These are phyloP conservation scores for Alloteropsis semialata DNA, from an alignment of 176 grass and related monocot species.

Conservation along the genomic window DNA sequence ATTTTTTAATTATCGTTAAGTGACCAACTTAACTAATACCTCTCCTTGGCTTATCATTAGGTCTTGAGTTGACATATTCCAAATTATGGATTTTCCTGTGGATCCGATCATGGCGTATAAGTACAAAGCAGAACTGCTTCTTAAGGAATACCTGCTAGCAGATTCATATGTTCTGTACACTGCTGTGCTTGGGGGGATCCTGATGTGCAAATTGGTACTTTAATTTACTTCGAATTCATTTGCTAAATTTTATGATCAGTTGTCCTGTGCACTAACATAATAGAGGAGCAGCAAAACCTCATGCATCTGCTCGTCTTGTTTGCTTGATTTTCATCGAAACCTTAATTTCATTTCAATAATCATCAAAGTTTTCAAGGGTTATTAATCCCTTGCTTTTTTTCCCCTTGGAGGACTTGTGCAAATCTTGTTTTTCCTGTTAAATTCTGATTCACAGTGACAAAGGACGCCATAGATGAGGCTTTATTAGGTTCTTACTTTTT, in stretches of 20 bases:
- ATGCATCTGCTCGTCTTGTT: background rate
- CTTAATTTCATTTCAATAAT: background rate
- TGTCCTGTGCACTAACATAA: background rate
- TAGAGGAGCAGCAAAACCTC: background rate
- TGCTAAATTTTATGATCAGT: background rate
- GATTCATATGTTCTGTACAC: conserved; percentile 72
- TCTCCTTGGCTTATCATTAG: conserved; percentile 10
- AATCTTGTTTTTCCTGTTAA: background rate
- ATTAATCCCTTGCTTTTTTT: background rate
- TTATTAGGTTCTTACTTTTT: background rate
- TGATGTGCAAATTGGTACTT: conserved; percentile 92
- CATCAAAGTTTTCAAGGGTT: background rate
- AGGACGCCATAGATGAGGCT: background rate
- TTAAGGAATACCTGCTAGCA: conserved; percentile 76
- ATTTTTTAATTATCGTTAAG: background rate
- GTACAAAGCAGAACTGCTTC: conserved; percentile 59
- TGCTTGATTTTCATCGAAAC: background rate
- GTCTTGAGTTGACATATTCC: background rate
- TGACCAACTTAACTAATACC: background rate
- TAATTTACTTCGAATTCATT: background rate
- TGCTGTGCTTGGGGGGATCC: conserved; percentile 57
- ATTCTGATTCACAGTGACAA: background rate
- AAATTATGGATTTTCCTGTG: conserved; percentile 33
- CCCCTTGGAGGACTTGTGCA: background rate
- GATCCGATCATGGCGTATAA: conserved; percentile 49